phyloP scores from a whole-genome alignment of 306 rosid genomes.

The Boehmeria nivea region DNA sequence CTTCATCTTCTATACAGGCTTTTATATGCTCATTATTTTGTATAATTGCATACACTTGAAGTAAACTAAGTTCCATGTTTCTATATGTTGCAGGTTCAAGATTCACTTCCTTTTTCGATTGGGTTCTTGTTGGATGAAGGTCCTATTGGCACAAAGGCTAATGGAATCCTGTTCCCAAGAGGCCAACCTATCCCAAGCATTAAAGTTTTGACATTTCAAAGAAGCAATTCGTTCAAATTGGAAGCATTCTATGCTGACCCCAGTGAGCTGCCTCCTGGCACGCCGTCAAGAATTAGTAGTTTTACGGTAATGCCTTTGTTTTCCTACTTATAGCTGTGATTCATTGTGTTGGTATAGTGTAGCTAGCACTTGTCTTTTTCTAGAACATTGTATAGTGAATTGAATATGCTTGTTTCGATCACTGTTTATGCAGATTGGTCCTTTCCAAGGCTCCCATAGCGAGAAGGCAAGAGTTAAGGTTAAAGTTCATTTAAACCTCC shows the following conservation, averaged over 20 bases:
- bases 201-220: constrained; percentile 46
- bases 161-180: constrained; percentile 57
- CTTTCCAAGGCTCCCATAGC: constrained; percentile 52
- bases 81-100: constrained; percentile 69
- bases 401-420: neutral
- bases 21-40: neutral
- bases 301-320: constrained; percentile 45
- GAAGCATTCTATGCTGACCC: constrained; percentile 66
- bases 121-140: constrained; percentile 54
- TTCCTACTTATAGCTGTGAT: neutral
- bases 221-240: constrained; percentile 51
- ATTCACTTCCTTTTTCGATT: constrained; percentile 65
- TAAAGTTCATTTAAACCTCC: constrained; percentile 65
- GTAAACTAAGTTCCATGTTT: constrained; percentile 10
- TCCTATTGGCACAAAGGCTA: constrained; percentile 42
- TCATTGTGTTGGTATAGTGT: neutral
- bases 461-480: constrained; percentile 68
- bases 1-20: neutral
- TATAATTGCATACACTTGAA: constrained; percentile 6
- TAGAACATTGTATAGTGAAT: neutral
- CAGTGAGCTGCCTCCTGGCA: constrained; percentile 60
- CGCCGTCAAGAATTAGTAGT: constrained; percentile 46
- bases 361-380: neutral
- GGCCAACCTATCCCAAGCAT: constrained; percentile 70
- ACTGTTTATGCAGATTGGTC: constrained; percentile 64